A percentile compares a stretch with the other conserved stretches of the same genome.
Evolutionary conservation across 176 grass and related monocot genomes (phyloP).

Genomic region (Eragrostis nindensis): DNA sequence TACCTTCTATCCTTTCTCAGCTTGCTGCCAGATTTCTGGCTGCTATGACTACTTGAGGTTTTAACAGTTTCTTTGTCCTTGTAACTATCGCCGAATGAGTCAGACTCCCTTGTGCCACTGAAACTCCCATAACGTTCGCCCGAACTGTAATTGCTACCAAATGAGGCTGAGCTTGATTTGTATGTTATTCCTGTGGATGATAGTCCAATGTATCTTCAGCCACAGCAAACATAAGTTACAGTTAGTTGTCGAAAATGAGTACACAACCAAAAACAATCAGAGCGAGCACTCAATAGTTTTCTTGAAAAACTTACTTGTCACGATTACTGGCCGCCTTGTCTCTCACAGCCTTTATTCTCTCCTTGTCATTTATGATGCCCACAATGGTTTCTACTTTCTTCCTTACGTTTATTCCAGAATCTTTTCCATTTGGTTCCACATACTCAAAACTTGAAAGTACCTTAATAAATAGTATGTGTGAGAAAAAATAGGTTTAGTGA

Average conservation of each 20-base stretch:
- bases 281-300: constrained; percentile 15
- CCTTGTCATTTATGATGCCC: constrained; percentile 84
- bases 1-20: constrained; percentile 72
- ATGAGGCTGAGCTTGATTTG: constrained; percentile 81
- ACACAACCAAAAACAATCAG: background rate
- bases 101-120: constrained; percentile 66
- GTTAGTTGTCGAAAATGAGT: constrained; percentile 18
- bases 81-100: constrained; percentile 67
- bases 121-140: constrained; percentile 82
- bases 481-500: constrained; percentile 30
- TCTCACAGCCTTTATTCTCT: constrained; percentile 87
- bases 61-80: constrained; percentile 63
- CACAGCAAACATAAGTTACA: constrained; percentile 47
- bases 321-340: constrained; percentile 86
- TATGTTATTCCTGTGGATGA: constrained; percentile 86
- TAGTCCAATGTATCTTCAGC: constrained; percentile 82
- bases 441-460: constrained; percentile 92
- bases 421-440: constrained; percentile 97
- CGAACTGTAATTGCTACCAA: constrained; percentile 63
- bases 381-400: constrained; percentile 97
- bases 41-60: constrained; percentile 46
- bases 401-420: constrained; percentile 94
- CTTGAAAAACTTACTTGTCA: constrained; percentile 74
- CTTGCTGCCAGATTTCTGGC: constrained; percentile 57
- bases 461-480: constrained; percentile 52